phyloP scores from a whole-genome alignment of 2,329 filamentous ascomycete species.

The Fusarium lateritium region DNA sequence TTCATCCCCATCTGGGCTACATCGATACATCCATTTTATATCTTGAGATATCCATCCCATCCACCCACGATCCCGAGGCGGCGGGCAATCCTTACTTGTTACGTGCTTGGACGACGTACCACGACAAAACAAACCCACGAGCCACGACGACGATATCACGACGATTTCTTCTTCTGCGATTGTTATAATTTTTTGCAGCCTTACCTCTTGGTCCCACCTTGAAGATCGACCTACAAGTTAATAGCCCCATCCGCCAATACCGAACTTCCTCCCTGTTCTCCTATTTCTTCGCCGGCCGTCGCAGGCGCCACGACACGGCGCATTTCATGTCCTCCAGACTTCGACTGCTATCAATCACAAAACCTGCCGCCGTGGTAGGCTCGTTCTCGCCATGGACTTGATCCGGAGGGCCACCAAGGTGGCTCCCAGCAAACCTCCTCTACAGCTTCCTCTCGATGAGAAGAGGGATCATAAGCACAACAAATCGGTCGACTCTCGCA shows the following conservation, averaged over 20 bases:
- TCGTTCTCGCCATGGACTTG: conserved; percentile 66
- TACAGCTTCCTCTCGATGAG: conserved; percentile 64
- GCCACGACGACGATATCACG: conserved; percentile 40
- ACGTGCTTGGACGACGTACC: conserved; percentile 25
- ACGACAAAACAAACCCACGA: conserved; percentile 32
- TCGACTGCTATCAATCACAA: conserved; percentile 50
- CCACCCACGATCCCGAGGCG: conserved; percentile 20
- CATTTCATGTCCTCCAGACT: conserved; percentile 46
- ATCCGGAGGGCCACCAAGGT: conserved; percentile 69
- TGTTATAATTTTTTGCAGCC: conserved; percentile 19
- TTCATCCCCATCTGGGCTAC: conserved; percentile 28
- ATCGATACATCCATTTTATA: conserved; percentile 18
- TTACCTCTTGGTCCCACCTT: conserved; percentile 18
- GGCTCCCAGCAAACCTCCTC: conserved; percentile 60
- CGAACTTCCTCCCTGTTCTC: conserved; percentile 27
- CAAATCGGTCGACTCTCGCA: conserved; percentile 62
- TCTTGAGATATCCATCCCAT: conserved; percentile 39
- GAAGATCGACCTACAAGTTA: conserved; percentile 31
- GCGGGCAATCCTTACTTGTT: conserved; percentile 9
- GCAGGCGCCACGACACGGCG: conserved; percentile 49
- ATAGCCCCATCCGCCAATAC: conserved; percentile 24
- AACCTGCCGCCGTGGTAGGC: conserved; percentile 60
- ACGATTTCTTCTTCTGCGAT: conserved; percentile 29
- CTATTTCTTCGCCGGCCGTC: conserved; percentile 38
- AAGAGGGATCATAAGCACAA: conserved; percentile 60